These are phyloP conservation scores for Phytophthora macrochlamydospora DNA, from an alignment of 352 stramenopile genomes.

Conservation along the genomic window DNA sequence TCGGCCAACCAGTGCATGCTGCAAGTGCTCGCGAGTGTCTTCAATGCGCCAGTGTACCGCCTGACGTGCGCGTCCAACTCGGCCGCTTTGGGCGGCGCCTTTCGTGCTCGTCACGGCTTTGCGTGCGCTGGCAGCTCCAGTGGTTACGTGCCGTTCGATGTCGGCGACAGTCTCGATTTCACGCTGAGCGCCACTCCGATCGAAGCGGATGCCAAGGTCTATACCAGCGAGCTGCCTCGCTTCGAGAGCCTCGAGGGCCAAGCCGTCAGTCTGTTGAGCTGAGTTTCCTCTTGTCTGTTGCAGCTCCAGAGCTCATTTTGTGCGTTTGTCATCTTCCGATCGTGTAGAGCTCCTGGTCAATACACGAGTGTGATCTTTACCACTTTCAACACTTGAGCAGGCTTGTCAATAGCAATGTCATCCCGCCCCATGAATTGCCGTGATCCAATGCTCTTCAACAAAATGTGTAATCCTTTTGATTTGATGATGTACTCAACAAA, in stretches of 20 bases:
- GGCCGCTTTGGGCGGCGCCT: conserved; percentile 54
- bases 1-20: conserved; percentile 61
- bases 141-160: conserved; percentile 44
- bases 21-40: conserved; percentile 67
- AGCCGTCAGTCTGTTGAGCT: conserved; percentile 36
- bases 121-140: conserved; percentile 21
- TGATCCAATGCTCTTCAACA: neutral
- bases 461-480: too few species aligned
- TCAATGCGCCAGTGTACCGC: conserved; percentile 57
- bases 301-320: neutral
- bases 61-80: conserved; percentile 49
- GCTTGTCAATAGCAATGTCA: conserved; percentile 6
- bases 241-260: conserved; percentile 49
- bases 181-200: conserved; percentile 40
- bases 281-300: conserved; percentile 6
- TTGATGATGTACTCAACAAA: too few species aligned
- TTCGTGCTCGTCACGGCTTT: conserved; percentile 55
- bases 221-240: conserved; percentile 38
- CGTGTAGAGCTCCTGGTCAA: neutral
- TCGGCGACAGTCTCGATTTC: conserved; percentile 43
- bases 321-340: neutral
- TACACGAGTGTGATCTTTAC: neutral
- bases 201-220: conserved; percentile 28
- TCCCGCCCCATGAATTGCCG: neutral
- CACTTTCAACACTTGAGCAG: neutral